A percentile compares a stretch with the other conserved stretches of the same genome.
phyloP scores from a whole-genome alignment of 2,329 filamentous ascomycete genomes.

The Microdochium nivale region DNA sequence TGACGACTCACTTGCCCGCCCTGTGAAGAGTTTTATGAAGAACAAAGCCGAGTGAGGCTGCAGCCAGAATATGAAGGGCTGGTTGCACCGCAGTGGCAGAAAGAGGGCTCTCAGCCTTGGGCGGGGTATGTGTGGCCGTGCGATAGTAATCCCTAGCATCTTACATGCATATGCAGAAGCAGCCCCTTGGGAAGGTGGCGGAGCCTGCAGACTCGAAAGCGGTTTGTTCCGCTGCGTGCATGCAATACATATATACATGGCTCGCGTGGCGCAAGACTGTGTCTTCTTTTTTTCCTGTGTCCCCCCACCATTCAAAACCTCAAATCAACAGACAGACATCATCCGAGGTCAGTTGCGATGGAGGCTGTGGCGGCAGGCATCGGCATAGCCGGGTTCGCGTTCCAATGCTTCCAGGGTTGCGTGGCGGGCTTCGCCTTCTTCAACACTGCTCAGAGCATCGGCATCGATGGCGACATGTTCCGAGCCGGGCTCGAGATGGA shows the following conservation, averaged over 20 bases:
- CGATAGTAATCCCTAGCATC: neutral
- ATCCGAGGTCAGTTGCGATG: conserved; percentile 1
- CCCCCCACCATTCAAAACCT: neutral
- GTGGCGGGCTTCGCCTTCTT: conserved; percentile 9
- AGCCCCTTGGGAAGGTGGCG: neutral
- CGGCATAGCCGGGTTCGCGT: conserved; percentile 5
- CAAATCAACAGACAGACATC: neutral
- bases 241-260: no score
- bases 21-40: no score
- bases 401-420: conserved; percentile 9
- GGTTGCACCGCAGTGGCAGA: no score
- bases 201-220: no score
- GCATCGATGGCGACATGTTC: conserved; percentile 10
- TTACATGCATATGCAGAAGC: neutral
- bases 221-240: no score
- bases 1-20: neutral
- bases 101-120: neutral
- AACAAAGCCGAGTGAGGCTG: no score
- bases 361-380: conserved; percentile 6
- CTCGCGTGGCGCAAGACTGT: no score
- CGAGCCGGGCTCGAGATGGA: conserved; percentile 10
- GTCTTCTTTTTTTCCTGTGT: no score
- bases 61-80: no score
- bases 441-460: conserved; percentile 9
- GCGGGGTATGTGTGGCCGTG: neutral